Evolutionary conservation across 495 filamentous ascomycete genomes (phyloP), one percentile per base, ranked within the genome.

Genomic region (Saxophila tyrrhenica): DNA sequence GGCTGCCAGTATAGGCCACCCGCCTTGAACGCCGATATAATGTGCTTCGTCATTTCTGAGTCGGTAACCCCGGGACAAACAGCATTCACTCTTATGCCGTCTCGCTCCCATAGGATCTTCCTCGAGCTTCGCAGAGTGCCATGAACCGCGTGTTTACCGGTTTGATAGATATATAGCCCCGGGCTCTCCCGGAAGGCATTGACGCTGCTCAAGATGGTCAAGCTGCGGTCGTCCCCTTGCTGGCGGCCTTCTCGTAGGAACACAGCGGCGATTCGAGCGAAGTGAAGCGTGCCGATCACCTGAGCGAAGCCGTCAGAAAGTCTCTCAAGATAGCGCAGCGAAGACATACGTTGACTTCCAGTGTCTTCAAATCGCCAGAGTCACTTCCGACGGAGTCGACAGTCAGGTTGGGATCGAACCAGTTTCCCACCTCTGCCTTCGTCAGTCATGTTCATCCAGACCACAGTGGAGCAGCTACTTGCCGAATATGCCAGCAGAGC

Each of bases 61-160:
- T 72, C 63, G 1, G 73, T 75, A 59, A 73, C 69, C 73, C 73
- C 77, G 1, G 76, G 76, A 56, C 75, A 77, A 48, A 78, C 66
- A 9, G 71, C 70, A 48, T 48, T 48, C 7, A 73, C 68, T 20
- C 76, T 70, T n/a, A 77, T 62, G 17, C 48, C 48, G 25, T 54
- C 51, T 32, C 51, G 39, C 35, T 48, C 47, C 22, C 32, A 47
- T n/a, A 58, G 24, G 7, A 42, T 39, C 25, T 54, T 54, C 17
- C 51, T 11, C 2, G 21, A 9, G 35, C 16, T n/a, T 25, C 51
- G 16, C 5, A 54, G 25, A 2, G 25, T 16, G 3, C 51, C 51
- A 15, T 46, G 51, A 16, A 54, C 22, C 5, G 41, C 51, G 25
- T 54, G 51, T 22, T 54, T 54, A 16, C 41, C 32, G 2, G 41